A percentile compares a stretch with the other conserved stretches of the same genome.
Evolutionary conservation across 139 green algal species (phyloP).

Genomic region (Tetraselmis chui): DNA sequence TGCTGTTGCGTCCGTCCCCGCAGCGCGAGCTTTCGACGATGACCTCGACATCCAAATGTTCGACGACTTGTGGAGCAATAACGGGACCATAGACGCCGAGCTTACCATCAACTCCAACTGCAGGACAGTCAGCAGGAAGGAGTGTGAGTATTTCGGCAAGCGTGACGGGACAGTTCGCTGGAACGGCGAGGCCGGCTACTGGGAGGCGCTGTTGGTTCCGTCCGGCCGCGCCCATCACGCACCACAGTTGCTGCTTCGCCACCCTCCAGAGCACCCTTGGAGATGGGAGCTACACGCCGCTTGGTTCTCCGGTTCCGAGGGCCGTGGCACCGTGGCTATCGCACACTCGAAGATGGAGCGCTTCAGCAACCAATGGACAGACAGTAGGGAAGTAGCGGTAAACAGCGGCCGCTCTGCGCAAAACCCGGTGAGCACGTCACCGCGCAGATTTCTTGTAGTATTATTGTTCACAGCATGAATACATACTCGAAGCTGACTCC

Average conservation of each 20-base stretch:
- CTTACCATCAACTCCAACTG: background rate
- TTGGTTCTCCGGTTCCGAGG: background rate
- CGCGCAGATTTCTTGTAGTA: no score
- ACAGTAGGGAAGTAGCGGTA: background rate
- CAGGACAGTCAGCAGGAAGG: background rate
- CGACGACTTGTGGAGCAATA: no score
- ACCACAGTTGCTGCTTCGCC: background rate
- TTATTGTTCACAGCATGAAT: no score
- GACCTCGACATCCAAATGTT: no score
- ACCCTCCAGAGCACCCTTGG: background rate
- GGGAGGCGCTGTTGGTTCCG: background rate
- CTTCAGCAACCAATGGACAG: background rate
- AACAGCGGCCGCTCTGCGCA: background rate
- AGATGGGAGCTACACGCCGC: background rate
- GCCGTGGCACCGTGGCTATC: background rate
- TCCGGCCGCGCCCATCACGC: background rate
- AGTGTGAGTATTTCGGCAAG: background rate
- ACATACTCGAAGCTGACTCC: no score
- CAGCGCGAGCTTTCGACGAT: no score
- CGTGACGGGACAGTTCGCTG: background rate
- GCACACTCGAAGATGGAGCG: background rate
- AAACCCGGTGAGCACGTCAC: no score
- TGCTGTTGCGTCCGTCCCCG: no score
- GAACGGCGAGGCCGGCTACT: background rate
- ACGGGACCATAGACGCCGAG: no score